Evolutionary conservation across 2,329 filamentous ascomycete genomes (phyloP), one percentile per base, ranked within the genome.

Genomic region (Arthroderma uncinatum): DNA sequence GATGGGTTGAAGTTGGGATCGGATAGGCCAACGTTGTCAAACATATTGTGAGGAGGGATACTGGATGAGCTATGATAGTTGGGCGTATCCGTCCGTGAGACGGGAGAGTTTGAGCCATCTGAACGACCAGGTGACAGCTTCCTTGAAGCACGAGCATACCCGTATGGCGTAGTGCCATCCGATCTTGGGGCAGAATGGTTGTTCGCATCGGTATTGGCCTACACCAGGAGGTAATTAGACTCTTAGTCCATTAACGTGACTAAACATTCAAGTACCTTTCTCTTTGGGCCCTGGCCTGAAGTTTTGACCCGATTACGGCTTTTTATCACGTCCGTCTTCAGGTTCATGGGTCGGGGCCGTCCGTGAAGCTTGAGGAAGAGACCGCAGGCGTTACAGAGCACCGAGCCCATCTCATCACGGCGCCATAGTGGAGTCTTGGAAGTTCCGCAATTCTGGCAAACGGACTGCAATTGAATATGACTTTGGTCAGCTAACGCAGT

Each of bases 301-400:
- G 90, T 93, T 79, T 97, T 97, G 65, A 97, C 92, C 63, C 93
- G 85, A 75, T 98, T 98, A 67, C 93, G 89, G 77, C 91, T 96
- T 79, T 98, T 98, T 77, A 98, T 98, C 64, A 97, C 92, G 78
- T 98, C 93, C 53, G 93, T 97, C 80, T 98, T 98, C 66, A 98
- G 81, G 65, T 89, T 95, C 71, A 95, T 96, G 64, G 93, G 93
- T 57, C 93, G 85, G 60, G 93, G 84, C 25, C 91, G 87, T 62
- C 91, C 91, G 71, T 98, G 93, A 64, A 98, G 81, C 80, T 98
- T 98, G 67, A 97, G 81, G 74, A 97, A 98, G 58, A 98, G 81
- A 59, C 93, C 93, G 74, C 93, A 98, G 67, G 93, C 93, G 76
- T 98, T 98, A 83, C 93, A 98, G 55, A 98, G 86, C 37, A 98